Base-by-base conservation (phyloP, 768 basidiomycete genomes). In the Astraeus odoratus region DNA sequence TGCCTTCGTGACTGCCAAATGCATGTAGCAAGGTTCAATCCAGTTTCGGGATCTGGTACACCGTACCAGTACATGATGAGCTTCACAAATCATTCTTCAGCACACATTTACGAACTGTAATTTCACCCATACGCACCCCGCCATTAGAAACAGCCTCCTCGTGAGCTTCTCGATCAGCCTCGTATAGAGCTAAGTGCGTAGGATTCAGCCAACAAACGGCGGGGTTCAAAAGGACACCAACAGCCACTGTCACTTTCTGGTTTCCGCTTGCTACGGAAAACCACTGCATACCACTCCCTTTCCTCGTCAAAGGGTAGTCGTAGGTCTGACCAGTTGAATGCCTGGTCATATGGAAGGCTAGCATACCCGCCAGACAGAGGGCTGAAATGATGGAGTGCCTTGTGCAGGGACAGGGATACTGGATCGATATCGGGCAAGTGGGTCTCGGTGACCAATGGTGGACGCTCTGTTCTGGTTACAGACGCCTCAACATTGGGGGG, bases 31-130 rank as follows among this genome's bases (percentile, higher is more conserved):
- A 96, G 78, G 63, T 97, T 97, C 66, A 86, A 71, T 1, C 91
- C 82, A 0, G 86, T 86, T 29, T 71, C 60, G 39, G 74, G 74
- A 53, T 88, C 68, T 1, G 93, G 93, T 24, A 83, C 74, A 8
- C 93, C 93, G 54, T 92, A 94, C 94, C 95, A 97, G 63, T 97
- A 97, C 60, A 94, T 71, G 42, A 96, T 76, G 25, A 97, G 70
- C 78, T 89, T 31, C 39, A 29, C 18, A 35, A 26, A 31, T 44
- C 48, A 16, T 58, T 41, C 52, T 33, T 41, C 16, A 16, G 42
- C 19, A 30, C 22, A 26, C 35, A 19, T 39, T 37, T 42, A 23
- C 12, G n/a, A 44, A 41, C 9, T 3, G 9, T 25, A 7, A 33
- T 31, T 31, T n/a, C 30, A 36, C 16, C 35, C 20, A 16, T 38